Conservation (phyloP, 164 flowering plant genomes). For the Saururus chinensis region DNA sequence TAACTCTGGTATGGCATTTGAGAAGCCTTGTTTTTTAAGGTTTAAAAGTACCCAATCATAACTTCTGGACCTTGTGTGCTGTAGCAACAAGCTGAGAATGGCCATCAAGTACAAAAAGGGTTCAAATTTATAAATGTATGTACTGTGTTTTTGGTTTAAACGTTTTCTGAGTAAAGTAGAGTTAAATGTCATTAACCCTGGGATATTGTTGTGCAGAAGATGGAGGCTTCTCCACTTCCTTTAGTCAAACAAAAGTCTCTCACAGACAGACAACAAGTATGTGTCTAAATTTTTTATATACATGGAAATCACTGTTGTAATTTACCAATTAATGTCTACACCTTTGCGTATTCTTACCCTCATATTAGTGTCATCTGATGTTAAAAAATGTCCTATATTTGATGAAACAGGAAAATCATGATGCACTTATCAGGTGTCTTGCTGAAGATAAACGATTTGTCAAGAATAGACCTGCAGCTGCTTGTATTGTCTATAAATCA, state of each 20-base stretch:
- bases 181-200: not conserved
- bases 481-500: constrained; percentile 51
- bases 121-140: constrained; percentile 26
- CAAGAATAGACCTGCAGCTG: constrained; percentile 49
- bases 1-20: constrained; percentile 24
- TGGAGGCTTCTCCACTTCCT: constrained; percentile 13
- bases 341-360: too few relatives aligned
- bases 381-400: not conserved
- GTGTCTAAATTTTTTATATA: not conserved
- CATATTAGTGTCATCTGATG: too few relatives aligned
- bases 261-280: constrained; percentile 69
- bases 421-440: constrained; percentile 62
- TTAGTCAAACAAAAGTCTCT: constrained; percentile 61
- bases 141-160: not conserved
- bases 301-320: not conserved
- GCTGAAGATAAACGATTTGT: constrained; percentile 52
- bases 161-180: not conserved
- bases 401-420: constrained; percentile 56
- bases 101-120: constrained; percentile 30
- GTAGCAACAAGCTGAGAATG: constrained; percentile 40
- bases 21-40: not conserved
- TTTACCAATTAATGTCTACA: not conserved
- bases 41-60: too few relatives aligned
- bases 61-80: constrained; percentile 6
- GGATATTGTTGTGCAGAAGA: constrained; percentile 28